Conservation (phyloP, 2,329 filamentous ascomycete species). For the Sporothrix luriei region DNA sequence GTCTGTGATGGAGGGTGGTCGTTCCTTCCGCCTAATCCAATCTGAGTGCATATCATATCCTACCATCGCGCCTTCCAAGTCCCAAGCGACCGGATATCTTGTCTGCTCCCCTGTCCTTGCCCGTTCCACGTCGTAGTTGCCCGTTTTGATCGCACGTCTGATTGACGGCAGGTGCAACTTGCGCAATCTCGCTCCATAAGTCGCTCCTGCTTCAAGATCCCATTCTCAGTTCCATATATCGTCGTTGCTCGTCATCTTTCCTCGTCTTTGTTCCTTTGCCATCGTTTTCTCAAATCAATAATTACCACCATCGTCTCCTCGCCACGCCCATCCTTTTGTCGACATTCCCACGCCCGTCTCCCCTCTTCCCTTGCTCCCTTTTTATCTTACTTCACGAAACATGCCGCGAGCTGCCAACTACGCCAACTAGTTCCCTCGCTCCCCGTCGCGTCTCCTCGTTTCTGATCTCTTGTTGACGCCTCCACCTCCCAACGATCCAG, state of each 20-base stretch:
- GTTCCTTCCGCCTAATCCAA: conserved; percentile 24
- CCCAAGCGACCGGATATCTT: conserved; percentile 29
- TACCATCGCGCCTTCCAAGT: conserved; percentile 28
- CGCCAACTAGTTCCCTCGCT: not conserved
- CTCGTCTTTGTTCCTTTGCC: not conserved
- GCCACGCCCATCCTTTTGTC: not conserved
- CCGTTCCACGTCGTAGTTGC: not conserved
- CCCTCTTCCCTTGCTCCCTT: not conserved
- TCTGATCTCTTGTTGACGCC: conserved; percentile 8
- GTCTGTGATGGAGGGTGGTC: conserved; percentile 27
- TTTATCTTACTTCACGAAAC: not conserved
- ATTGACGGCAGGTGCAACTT: conserved; percentile 9
- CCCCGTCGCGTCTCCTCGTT: not conserved
- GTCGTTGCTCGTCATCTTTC: not conserved
- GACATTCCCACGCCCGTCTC: not conserved
- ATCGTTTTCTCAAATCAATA: not conserved
- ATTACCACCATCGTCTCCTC: not conserved
- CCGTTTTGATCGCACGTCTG: conserved; percentile 17
- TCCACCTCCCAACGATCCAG: conserved; percentile 15
- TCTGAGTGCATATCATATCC: conserved; percentile 22
- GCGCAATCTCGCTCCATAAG: conserved; percentile 25
- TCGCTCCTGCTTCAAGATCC: conserved; percentile 8
- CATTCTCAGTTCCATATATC: not conserved
- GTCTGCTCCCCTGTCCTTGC: not conserved
- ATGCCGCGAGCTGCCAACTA: conserved; percentile 17